Evolutionary conservation across 2,329 filamentous ascomycete species (phyloP).

Genomic region (Nigrospora osmanthi): DNA sequence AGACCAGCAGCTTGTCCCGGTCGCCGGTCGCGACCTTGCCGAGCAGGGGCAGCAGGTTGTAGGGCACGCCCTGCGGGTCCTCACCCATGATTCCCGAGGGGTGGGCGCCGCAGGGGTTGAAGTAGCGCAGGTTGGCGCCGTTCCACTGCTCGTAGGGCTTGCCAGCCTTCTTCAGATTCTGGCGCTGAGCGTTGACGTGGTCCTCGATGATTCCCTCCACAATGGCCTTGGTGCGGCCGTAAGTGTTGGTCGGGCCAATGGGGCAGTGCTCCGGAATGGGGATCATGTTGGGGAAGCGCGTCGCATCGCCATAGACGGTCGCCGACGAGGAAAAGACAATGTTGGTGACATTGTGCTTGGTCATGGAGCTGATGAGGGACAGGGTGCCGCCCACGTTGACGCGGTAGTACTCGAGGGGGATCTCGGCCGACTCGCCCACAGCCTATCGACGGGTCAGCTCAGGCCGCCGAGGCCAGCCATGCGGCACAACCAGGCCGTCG

Average conservation of each 20-base stretch:
- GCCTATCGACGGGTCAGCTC: slow-evolving; percentile 47
- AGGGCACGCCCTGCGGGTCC: slow-evolving; percentile 91
- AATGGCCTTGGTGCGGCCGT: slow-evolving; percentile 91
- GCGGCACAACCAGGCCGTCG: no score
- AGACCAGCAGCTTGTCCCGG: slow-evolving; percentile 87
- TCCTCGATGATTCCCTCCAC: slow-evolving; percentile 92
- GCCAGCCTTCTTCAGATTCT: slow-evolving; percentile 71
- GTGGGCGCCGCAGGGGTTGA: slow-evolving; percentile 94
- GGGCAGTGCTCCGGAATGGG: slow-evolving; percentile 97
- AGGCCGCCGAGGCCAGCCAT: slow-evolving; percentile 4
- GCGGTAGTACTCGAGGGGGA: slow-evolving; percentile 93
- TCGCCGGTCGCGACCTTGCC: slow-evolving; percentile 95
- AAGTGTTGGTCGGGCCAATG: slow-evolving; percentile 92
- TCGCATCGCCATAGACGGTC: slow-evolving; percentile 97
- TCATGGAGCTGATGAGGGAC: slow-evolving; percentile 78
- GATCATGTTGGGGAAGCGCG: slow-evolving; percentile 95
- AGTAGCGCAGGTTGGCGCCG: slow-evolving; percentile 87
- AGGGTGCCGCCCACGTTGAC: slow-evolving; percentile 95
- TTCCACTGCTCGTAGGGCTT: slow-evolving; percentile 81
- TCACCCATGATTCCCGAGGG: slow-evolving; percentile 97
- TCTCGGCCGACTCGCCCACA: slow-evolving; percentile 89
- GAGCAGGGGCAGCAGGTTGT: slow-evolving; percentile 88
- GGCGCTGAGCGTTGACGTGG: slow-evolving; percentile 78
- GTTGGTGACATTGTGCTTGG: slow-evolving; percentile 83
- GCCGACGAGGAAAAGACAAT: slow-evolving; percentile 98